Conservation (phyloP, 768 basidiomycete genomes). For the Trametes cingulata region DNA sequence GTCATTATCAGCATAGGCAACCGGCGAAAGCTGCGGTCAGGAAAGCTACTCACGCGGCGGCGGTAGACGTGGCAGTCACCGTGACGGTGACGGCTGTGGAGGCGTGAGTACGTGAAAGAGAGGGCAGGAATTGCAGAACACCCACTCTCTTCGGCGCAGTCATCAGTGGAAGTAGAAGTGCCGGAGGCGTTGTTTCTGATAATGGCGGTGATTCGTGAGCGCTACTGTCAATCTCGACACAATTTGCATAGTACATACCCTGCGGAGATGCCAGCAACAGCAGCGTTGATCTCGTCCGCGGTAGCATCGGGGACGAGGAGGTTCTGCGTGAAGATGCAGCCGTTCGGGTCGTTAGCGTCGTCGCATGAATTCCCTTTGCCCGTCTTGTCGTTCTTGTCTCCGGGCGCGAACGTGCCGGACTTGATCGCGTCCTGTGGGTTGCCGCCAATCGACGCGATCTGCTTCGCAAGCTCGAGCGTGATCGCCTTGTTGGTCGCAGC, state of each 20-base stretch:
- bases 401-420: slow-evolving; percentile 64
- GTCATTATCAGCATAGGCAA: not conserved
- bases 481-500: slow-evolving; percentile 65
- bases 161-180: slow-evolving; percentile 22
- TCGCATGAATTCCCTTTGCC: slow-evolving; percentile 41
- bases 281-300: slow-evolving; percentile 56
- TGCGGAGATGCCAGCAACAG: slow-evolving; percentile 39
- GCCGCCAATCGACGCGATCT: slow-evolving; percentile 65
- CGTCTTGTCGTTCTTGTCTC: slow-evolving; percentile 51
- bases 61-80: slow-evolving; percentile 21
- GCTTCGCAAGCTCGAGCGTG: slow-evolving; percentile 59
- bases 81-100: slow-evolving; percentile 28
- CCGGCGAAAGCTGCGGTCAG: not conserved
- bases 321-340: slow-evolving; percentile 67
- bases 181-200: not conserved
- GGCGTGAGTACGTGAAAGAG: not conserved
- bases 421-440: slow-evolving; percentile 58
- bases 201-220: too few relatives aligned
- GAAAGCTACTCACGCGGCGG: slow-evolving; percentile 4
- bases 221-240: too few relatives aligned
- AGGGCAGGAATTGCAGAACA: not conserved
- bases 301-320: slow-evolving; percentile 58
- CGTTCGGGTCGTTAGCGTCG: slow-evolving; percentile 48
- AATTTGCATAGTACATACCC: too few relatives aligned
- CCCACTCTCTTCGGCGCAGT: slow-evolving; percentile 14